Base-by-base conservation (phyloP, 805 yeast species). In the Tetrapisispora iriomotensis region DNA sequence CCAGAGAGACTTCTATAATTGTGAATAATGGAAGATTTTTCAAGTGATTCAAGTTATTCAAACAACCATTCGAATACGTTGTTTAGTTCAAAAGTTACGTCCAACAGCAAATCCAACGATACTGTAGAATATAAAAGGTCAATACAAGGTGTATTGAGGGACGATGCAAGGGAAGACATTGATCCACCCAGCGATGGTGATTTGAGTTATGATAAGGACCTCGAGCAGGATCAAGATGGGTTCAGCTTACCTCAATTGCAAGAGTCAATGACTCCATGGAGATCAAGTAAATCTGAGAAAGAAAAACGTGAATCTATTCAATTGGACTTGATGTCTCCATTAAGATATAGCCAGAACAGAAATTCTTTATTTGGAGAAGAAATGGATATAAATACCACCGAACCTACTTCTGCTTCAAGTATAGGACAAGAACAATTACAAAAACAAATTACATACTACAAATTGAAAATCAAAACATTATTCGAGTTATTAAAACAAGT, bases 381-480 rank as follows among this genome's bases (percentile, higher is more conserved):
- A 13, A 42, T 45, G 4, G 42, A 26, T 5, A n/a, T 34, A 8
- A n/a, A 26, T 20, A 21, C 46, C n/a, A 38, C 51, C 1, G 38
- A 48, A 3, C 46, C 46, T 6, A 40, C 46, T 9, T 35, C 35
- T 21, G 32, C 34, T 12, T 26, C 29, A 19, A 6, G 29, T n/a
- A 7, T 36, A 17, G 71, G 66, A 42, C 45, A 66, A 22, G 66
- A 65, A 38, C 54, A 56, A n/a, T 43, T 72, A 34, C 55, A 64
- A 37, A 54, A 56, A 34, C 68, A 71, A 36, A 45, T 74, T 12
- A 70, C 70, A 9, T 59, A 61, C 10, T 61, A 69, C 27, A 68
- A 65, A 42, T 55, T 61, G 18, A 65, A 58, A 38, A 53, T 60
- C 4, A 47, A 55, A 19, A 50, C 66, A 0, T 40, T 65, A 8